These are phyloP conservation scores for Fraxinus americana DNA, from an alignment of 257 asterid species.

Conservation along the genomic window DNA sequence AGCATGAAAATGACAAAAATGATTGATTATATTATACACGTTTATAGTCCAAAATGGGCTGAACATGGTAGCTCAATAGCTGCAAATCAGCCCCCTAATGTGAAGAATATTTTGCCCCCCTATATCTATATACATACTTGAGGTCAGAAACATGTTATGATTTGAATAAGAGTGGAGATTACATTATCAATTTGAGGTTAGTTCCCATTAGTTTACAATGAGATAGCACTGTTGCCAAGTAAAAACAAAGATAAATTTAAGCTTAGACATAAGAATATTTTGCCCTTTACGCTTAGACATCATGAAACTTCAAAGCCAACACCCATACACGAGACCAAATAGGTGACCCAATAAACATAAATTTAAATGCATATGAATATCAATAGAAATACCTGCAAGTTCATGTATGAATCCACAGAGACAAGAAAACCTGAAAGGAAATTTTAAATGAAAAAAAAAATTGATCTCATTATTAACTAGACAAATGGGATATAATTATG, in stretches of 20 bases:
- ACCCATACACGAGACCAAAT: no score
- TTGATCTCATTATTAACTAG: neutral
- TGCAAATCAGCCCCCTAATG: neutral
- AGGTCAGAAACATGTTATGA: neutral
- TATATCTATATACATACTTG: neutral
- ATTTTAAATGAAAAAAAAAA: neutral
- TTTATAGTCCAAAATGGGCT: neutral
- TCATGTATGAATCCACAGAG: constrained; percentile 98
- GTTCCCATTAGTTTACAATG: neutral
- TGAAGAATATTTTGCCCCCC: neutral
- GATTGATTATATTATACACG: neutral
- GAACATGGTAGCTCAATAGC: neutral
- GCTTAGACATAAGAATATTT: neutral
- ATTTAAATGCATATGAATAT: neutral
- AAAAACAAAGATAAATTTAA: neutral
- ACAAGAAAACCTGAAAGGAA: constrained; percentile 74
- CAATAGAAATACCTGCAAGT: constrained; percentile 70
- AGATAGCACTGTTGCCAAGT: neutral
- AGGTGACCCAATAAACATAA: neutral
- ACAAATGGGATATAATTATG: neutral
- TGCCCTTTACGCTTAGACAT: neutral
- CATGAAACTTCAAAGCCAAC: neutral
- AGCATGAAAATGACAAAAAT: no score
- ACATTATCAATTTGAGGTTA: neutral
- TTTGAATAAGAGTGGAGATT: neutral